Base-by-base conservation (phyloP, 2,329 filamentous ascomycete species). In the Hyphodiscus sp. region DNA sequence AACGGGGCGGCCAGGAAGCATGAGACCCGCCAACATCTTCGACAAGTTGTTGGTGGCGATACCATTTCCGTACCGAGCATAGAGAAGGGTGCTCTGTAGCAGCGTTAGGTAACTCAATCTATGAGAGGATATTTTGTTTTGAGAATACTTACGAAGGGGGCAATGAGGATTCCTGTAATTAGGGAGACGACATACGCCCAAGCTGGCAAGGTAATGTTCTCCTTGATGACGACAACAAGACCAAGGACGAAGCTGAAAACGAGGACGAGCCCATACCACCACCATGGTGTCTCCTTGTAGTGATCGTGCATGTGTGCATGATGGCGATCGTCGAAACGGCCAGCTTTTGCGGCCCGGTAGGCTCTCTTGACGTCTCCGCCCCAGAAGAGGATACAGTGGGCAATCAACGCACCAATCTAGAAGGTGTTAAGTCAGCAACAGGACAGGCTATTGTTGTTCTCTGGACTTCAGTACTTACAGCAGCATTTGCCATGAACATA, bases 1-100 rank as follows among this genome's bases (percentile, higher is more conserved):
- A 5, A 75, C 19, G 0, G 69, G 69, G 20, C 66, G 57, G 2
- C 68, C 68, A 15, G 70, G 75, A 50, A 72, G 69, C 52, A 79
- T 65, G 33, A 77, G 74, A 19, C 74, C 76, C 2, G 70, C 76
- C 20, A 79, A 62, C 69, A 78, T 74, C 61, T 79, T 74, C 10
- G 77, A 81, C 41, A 82, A 54, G 52, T 81, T 79, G 61, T 81
- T 81, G 2, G 78, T 82, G 8, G 77, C 76, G 33, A 82, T 80
- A 13, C 79, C 79, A 45, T 77, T 81, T 10, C 79, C 79, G 42
- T 70, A 81, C 0, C 76, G 71, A 2, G 76, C 74, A 53, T 74
- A 79, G 0, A 81, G 69, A 2, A 82, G 61, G 0, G 71, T 74
- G 57, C 78, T 81, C 75, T 78, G 18, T 3, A 50, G 1, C 1